Percentiles rank a stretch among this genome's conserved stretches.
phyloP scores from a whole-genome alignment of 2,329 filamentous ascomycete genomes.

The Microcyclospora pomicola region DNA sequence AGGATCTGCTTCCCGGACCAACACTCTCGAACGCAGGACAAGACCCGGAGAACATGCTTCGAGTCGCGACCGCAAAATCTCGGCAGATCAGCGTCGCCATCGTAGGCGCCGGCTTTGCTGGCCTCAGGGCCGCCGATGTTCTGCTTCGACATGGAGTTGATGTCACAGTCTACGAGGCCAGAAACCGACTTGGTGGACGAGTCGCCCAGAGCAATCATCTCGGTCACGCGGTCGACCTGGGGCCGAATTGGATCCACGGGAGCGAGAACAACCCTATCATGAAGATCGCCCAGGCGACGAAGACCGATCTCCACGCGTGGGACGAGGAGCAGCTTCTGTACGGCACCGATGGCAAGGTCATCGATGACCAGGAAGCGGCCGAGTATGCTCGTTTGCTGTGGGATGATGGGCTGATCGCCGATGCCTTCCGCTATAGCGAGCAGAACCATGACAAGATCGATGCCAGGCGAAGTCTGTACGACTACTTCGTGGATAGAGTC shows the following conservation, averaged over 20 bases:
- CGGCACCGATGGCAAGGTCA: slow-evolving; percentile 40
- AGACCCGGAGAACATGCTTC: slow-evolving; percentile 3
- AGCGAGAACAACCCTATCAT: slow-evolving; percentile 57
- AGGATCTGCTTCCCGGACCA: slow-evolving; percentile 1
- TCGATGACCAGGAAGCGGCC: slow-evolving; percentile 29
- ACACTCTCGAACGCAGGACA: neutral
- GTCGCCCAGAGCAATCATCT: slow-evolving; percentile 28
- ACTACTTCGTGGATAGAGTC: slow-evolving; percentile 42
- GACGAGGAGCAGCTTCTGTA: slow-evolving; percentile 43
- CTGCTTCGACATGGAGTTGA: slow-evolving; percentile 49
- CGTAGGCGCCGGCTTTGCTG: slow-evolving; percentile 57
- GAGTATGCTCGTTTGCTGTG: slow-evolving; percentile 43
- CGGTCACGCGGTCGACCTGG: slow-evolving; percentile 45
- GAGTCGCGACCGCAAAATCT: slow-evolving; percentile 2
- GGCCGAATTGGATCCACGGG: slow-evolving; percentile 72
- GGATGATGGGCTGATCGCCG: slow-evolving; percentile 45
- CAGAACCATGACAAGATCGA: slow-evolving; percentile 40
- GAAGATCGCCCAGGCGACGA: slow-evolving; percentile 49
- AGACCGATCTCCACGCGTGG: slow-evolving; percentile 39
- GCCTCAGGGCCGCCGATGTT: slow-evolving; percentile 56
- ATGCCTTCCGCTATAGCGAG: slow-evolving; percentile 55
- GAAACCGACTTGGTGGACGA: slow-evolving; percentile 53
- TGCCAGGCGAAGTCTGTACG: slow-evolving; percentile 37
- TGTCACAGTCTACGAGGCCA: slow-evolving; percentile 57
- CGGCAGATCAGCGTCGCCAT: slow-evolving; percentile 36